Conservation (phyloP, 169 alveolate species). For the Babesia divergens region DNA sequence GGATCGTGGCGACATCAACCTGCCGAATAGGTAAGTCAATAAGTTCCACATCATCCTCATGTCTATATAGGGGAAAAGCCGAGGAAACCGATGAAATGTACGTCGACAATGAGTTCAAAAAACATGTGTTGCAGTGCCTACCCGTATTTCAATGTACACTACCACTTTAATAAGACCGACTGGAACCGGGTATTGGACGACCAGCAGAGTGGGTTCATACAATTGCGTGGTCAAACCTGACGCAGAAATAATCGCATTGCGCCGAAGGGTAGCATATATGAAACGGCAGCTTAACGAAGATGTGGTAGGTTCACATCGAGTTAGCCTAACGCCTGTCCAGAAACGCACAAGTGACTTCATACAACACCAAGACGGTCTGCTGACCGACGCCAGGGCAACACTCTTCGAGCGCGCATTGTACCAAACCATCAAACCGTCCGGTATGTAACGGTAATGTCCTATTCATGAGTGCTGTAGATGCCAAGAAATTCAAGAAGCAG, state of each 20-base stretch:
- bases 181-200: constrained; percentile 54
- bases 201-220: constrained; percentile 15
- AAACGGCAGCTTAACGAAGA: constrained; percentile 14
- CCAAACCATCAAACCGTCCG: constrained; percentile 11
- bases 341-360: constrained; percentile 37
- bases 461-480: neutral
- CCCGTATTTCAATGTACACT: constrained; percentile 65
- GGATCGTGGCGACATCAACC: constrained; percentile 22
- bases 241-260: constrained; percentile 34
- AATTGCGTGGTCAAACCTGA: neutral
- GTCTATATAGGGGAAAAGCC: neutral
- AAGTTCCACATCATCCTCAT: neutral
- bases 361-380: constrained; percentile 36
- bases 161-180: constrained; percentile 47
- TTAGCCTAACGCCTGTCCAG: neutral
- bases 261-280: constrained; percentile 25
- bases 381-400: constrained; percentile 54
- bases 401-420: constrained; percentile 55
- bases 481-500: constrained; percentile 3
- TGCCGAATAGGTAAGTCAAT: neutral
- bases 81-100: constrained; percentile 14
- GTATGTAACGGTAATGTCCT: neutral
- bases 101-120: neutral
- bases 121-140: constrained; percentile 19
- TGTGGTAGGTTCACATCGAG: neutral